Evolutionary conservation across 805 yeast species (phyloP).

Genomic region (Zygoascus flipseniorum): DNA sequence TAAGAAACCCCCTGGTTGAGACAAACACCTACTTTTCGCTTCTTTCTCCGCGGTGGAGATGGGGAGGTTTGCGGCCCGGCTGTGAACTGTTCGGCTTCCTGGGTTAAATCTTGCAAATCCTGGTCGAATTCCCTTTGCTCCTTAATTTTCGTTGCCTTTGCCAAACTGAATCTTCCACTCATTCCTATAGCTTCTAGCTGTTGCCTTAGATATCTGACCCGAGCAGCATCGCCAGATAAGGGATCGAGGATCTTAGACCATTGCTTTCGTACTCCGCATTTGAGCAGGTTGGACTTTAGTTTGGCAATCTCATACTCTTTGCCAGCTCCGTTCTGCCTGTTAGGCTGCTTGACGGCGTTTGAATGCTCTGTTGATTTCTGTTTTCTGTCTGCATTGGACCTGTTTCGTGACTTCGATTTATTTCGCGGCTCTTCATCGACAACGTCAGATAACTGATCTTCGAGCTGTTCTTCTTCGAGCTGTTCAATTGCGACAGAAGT

Average conservation of each 20-base stretch:
- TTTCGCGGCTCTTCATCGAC: not conserved
- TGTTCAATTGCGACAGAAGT: not conserved
- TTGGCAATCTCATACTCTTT: constrained; percentile 19
- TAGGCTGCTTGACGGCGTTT: not conserved
- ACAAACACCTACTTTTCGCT: not conserved
- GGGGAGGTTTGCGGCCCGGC: not conserved
- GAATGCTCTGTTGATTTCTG: not conserved
- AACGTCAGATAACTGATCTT: not conserved
- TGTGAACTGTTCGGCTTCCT: constrained; percentile 13
- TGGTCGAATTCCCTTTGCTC: constrained; percentile 18
- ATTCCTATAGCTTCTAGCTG: constrained; percentile 20
- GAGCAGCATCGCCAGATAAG: constrained; percentile 11
- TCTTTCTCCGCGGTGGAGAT: not conserved
- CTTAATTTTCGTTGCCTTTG: constrained; percentile 21
- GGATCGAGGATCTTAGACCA: constrained; percentile 20
- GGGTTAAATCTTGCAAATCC: constrained; percentile 18
- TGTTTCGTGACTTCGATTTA: not conserved
- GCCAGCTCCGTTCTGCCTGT: not conserved
- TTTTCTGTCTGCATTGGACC: not conserved
- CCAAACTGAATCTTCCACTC: constrained; percentile 22
- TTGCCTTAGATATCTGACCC: constrained; percentile 14
- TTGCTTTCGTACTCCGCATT: constrained; percentile 23
- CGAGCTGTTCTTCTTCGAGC: not conserved
- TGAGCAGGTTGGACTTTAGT: constrained; percentile 19
- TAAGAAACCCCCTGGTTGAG: not conserved